phyloP scores from a whole-genome alignment of 2,329 filamentous ascomycete genomes.

The Fusarium musae region DNA sequence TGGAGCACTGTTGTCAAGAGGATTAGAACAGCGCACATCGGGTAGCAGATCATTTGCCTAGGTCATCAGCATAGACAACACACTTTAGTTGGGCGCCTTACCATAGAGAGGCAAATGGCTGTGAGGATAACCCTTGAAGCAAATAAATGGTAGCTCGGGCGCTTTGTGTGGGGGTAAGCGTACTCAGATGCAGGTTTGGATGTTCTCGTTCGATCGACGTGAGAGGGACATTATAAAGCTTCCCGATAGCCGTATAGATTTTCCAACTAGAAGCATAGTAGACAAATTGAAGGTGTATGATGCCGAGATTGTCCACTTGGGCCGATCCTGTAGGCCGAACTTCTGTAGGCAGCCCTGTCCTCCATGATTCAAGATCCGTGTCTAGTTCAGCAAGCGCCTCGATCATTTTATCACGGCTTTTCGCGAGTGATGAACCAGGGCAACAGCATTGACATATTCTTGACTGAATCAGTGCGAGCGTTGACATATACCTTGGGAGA shows the following conservation, averaged over 20 bases:
- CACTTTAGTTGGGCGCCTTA: rapidly evolving
- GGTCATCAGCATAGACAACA: not conserved
- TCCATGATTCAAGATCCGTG: not conserved
- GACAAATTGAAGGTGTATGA: not conserved
- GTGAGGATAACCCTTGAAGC: not conserved
- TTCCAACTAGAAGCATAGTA: not conserved
- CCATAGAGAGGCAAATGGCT: not conserved
- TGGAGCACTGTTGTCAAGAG: not conserved
- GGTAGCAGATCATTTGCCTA: not conserved
- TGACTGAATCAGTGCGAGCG: not conserved
- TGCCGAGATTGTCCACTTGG: not conserved
- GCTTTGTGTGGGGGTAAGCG: not conserved
- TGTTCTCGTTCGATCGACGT: not conserved
- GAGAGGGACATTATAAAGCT: not conserved
- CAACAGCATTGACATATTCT: not conserved
- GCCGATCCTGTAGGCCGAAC: not conserved
- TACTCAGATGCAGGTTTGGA: rapidly evolving
- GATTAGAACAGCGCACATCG: not conserved
- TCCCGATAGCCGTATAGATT: not conserved
- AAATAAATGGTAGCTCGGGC: not conserved
- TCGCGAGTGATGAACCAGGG: not conserved
- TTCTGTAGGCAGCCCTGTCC: not conserved
- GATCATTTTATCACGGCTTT: not conserved
- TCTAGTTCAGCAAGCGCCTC: not conserved
- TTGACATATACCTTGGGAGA: not conserved